A percentile compares a stretch with the other conserved stretches of the same genome.
Conservation (phyloP, 108 stramenopile species). For the Cyclostephanos tholiformis region DNA sequence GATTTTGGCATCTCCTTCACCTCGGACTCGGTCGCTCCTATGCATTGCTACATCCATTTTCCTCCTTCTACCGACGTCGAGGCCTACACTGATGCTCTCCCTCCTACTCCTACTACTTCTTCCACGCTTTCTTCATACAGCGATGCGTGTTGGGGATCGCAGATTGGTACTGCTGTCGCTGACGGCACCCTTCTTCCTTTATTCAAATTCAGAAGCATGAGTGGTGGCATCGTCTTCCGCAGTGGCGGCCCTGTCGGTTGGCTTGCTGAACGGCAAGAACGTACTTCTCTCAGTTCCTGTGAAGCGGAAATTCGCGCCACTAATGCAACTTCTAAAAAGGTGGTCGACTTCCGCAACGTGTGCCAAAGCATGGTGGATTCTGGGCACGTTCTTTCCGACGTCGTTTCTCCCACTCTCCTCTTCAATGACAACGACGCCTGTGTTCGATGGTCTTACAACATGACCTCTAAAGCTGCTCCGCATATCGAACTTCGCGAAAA, state of each 20-base stretch:
- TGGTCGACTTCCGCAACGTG: no score
- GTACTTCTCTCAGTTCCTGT: conserved; percentile 13
- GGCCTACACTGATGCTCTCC: conserved; percentile 9
- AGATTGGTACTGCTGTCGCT: background rate
- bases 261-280: conserved; percentile 7
- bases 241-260: conserved; percentile 19
- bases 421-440: no score
- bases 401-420: no score
- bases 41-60: conserved; percentile 4
- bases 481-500: no score
- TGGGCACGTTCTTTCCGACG: no score
- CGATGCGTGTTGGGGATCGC: conserved; percentile 26
- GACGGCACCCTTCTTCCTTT: background rate
- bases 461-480: no score
- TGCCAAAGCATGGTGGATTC: no score
- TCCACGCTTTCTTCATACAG: conserved; percentile 3
- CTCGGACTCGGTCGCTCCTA: background rate
- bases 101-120: background rate
- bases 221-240: conserved; percentile 10
- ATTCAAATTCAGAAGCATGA: conserved; percentile 20
- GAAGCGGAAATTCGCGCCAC: conserved; percentile 27
- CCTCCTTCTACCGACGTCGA: conserved; percentile 1
- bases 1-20: conserved; percentile 22
- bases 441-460: no score
- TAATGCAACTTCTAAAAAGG: conserved; percentile 7